Evolutionary conservation across 129 eudicot genomes (phyloP).

Genomic region (Sambucus nigra): DNA sequence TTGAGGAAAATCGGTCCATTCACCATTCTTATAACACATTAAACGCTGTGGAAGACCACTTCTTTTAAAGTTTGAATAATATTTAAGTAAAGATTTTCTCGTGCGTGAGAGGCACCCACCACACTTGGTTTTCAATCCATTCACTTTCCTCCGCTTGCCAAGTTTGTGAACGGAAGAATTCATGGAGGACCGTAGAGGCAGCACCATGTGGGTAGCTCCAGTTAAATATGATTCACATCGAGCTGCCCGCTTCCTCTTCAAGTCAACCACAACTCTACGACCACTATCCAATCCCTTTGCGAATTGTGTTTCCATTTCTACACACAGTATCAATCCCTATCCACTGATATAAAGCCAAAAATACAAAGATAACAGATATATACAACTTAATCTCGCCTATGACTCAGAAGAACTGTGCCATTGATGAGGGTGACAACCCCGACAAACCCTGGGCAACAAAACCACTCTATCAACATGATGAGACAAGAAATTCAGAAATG

Average conservation of each 20-base stretch:
- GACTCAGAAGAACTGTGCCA: conserved; percentile 33
- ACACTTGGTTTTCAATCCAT: conserved; percentile 29
- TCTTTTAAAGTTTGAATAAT: conserved; percentile 48
- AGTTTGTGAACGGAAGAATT: conserved; percentile 26
- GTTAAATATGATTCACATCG: conserved; percentile 16
- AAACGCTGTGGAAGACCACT: conserved; percentile 61
- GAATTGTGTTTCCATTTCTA: conserved; percentile 51
- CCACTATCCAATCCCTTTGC: conserved; percentile 68
- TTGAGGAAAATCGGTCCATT: conserved; percentile 64
- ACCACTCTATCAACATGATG: too few species aligned
- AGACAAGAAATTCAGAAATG: too few species aligned
- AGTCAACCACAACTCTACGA: conserved; percentile 32
- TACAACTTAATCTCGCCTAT: conserved; percentile 8
- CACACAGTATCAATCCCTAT: conserved; percentile 37
- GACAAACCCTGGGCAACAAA: too few species aligned
- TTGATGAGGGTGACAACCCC: conserved; percentile 1
- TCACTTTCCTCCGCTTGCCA: conserved; percentile 59
- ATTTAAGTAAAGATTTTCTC: conserved; percentile 33
- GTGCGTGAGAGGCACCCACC: conserved; percentile 18
- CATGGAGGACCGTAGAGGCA: conserved; percentile 23
- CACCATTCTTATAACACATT: conserved; percentile 60
- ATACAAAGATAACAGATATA: conserved; percentile 2
- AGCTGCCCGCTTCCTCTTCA: conserved; percentile 51
- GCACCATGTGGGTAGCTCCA: conserved; percentile 19
- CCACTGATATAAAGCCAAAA: conserved; percentile 23